These are phyloP conservation scores for Brasenia schreberi DNA, from an alignment of 164 flowering plant species.

Conservation along the genomic window DNA sequence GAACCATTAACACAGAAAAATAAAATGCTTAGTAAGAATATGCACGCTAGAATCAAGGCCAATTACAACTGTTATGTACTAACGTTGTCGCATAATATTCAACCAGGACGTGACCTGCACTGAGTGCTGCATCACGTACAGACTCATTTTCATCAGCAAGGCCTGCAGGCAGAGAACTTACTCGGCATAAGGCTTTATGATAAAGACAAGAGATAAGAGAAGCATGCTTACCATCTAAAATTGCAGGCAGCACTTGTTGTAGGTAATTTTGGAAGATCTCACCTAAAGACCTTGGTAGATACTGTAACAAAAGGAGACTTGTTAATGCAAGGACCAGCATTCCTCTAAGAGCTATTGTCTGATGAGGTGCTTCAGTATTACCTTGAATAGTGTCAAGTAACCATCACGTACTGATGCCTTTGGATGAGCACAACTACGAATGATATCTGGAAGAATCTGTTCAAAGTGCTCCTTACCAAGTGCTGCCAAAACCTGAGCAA, in stretches of 20 bases:
- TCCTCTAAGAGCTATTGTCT: not conserved
- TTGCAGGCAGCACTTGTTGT: slow-evolving; percentile 91
- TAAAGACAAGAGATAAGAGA: not conserved
- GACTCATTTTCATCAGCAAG: slow-evolving; percentile 99
- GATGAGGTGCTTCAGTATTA: slow-evolving; percentile 6
- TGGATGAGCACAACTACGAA: slow-evolving; percentile 81
- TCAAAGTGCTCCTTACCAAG: slow-evolving; percentile 84
- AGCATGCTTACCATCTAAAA: slow-evolving; percentile 60
- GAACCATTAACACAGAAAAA: no score
- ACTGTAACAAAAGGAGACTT: slow-evolving; percentile 25
- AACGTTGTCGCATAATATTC: slow-evolving; percentile 99
- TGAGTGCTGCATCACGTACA: slow-evolving; percentile 96
- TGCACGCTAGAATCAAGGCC: no score
- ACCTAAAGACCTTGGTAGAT: slow-evolving; percentile 91
- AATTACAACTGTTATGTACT: slow-evolving; percentile 8
- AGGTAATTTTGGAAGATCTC: slow-evolving; percentile 83
- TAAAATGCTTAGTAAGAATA: no score
- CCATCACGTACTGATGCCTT: slow-evolving; percentile 96
- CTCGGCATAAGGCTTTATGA: not conserved
- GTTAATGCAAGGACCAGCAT: not conserved
- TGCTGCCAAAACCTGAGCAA: slow-evolving; percentile 83
- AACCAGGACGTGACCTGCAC: slow-evolving; percentile 97
- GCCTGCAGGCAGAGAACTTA: slow-evolving; percentile 28
- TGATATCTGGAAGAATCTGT: slow-evolving; percentile 74
- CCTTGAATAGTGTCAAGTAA: slow-evolving; percentile 89